Evolutionary conservation across 345 rosid species (phyloP).

Genomic region (Eucalyptus sideroxylon): DNA sequence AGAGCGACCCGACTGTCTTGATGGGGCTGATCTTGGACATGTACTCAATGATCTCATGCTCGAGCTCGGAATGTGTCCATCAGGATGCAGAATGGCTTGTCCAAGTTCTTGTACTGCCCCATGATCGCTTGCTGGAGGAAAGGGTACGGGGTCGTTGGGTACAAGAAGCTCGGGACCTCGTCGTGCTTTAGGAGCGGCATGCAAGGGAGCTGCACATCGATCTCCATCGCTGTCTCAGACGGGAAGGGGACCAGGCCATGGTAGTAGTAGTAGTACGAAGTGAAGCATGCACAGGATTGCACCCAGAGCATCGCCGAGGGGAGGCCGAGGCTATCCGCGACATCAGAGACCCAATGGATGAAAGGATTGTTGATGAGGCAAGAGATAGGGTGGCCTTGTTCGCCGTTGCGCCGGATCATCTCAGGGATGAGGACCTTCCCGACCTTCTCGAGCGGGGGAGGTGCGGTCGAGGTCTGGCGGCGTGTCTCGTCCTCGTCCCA

Average conservation of each 20-base stretch:
- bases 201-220: conserved; percentile 52
- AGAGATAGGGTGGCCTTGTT: conserved; percentile 56
- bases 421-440: conserved; percentile 32
- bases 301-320: conserved; percentile 92
- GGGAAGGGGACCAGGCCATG: conserved; percentile 46
- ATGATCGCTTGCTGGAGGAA: conserved; percentile 29
- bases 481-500: conserved; percentile 34
- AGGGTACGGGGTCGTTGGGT: conserved; percentile 33
- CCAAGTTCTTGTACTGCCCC: conserved; percentile 44
- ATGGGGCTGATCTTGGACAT: conserved; percentile 46
- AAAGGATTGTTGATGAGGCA: conserved; percentile 82
- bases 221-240: conserved; percentile 27
- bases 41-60: conserved; percentile 42
- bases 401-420: conserved; percentile 32
- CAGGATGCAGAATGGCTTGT: conserved; percentile 50
- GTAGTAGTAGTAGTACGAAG: conserved; percentile 52
- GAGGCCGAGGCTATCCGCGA: conserved; percentile 51
- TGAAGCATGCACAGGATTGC: conserved; percentile 67
- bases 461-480: conserved; percentile 21
- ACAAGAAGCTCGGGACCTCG: conserved; percentile 69
- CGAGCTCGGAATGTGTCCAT: conserved; percentile 71
- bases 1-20: conserved; percentile 39
- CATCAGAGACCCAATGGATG: conserved; percentile 76
- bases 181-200: conserved; percentile 65
- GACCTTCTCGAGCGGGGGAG: conserved; percentile 30